A percentile compares a stretch with the other conserved stretches of the same genome.
These are phyloP conservation scores for Tricholoma sp. DNA, from an alignment of 768 basidiomycete genomes.

Conservation along the genomic window DNA sequence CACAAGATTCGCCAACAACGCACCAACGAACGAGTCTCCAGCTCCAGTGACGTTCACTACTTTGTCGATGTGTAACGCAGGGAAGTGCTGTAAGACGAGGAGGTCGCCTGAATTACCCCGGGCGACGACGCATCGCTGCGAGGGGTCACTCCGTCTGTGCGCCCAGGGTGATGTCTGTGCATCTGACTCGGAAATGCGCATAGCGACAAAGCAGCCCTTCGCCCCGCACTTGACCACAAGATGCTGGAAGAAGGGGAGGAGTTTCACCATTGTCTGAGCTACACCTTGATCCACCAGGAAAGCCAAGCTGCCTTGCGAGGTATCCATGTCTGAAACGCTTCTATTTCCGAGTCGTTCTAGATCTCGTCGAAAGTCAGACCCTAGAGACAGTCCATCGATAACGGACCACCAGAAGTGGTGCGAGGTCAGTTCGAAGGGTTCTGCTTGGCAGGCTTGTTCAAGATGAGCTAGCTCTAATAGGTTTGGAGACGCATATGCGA, in stretches of 20 bases:
- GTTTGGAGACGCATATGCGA: constrained; percentile 84
- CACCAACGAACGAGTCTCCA: constrained; percentile 87
- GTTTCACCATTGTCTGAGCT: constrained; percentile 73
- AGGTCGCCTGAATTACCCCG: constrained; percentile 41
- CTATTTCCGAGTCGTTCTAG: constrained; percentile 55
- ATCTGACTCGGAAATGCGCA: constrained; percentile 40
- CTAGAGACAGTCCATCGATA: constrained; percentile 63
- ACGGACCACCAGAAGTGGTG: constrained; percentile 59
- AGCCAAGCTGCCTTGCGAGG: constrained; percentile 40
- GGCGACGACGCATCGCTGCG: constrained; percentile 45
- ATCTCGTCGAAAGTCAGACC: constrained; percentile 59
- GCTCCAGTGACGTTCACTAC: constrained; percentile 84
- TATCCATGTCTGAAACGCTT: constrained; percentile 34
- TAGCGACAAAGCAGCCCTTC: constrained; percentile 57
- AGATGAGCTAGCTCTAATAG: constrained; percentile 66
- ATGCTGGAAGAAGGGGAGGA: constrained; percentile 82
- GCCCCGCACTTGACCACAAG: constrained; percentile 84
- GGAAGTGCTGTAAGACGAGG: constrained; percentile 70
- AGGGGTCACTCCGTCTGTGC: constrained; percentile 39
- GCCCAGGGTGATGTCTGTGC: constrained; percentile 47
- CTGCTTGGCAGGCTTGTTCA: constrained; percentile 43
- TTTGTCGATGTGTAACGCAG: constrained; percentile 40
- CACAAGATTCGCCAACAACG: constrained; percentile 65
- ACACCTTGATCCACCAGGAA: constrained; percentile 70
- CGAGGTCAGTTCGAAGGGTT: constrained; percentile 44